Base-by-base conservation (phyloP, 1,284 basidiomycete genomes). In the Cutaneotrichosporon cutaneum region DNA sequence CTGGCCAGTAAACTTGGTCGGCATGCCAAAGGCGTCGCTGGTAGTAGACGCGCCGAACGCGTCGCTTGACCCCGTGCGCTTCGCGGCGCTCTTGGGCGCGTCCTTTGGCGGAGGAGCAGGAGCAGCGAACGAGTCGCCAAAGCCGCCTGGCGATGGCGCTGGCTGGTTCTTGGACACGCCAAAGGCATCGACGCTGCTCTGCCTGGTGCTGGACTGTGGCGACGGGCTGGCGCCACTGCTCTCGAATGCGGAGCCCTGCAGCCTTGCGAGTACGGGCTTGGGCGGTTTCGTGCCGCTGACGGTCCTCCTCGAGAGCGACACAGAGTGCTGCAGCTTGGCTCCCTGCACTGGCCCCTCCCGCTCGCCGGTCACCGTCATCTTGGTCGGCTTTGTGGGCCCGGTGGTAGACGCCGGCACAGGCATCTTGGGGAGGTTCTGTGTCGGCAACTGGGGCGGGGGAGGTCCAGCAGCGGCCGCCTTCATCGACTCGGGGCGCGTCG, bases 291-390 rank as follows among this genome's bases (percentile, higher is more conserved):
- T 27, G 27, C 70, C 68, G 22, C 72, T 70, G 44, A 70, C 63
- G 27, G 39, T 51, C 24, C 35, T 45, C 14, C 42, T 21, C 26
- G 54, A 36, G 59, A 32, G 22, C 39, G 61, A 53, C 33, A 54
- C 21, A 33, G 56, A 36, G 47, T 58, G 47, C 30, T 56, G 55
- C 30, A 56, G 32, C 22, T 48, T 56, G 44, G 44, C 55, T 11
- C 55, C 55, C 18, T 35, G 32, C 7, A n/a, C 22, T 18, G 44
- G 55, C 22, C 33, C 47, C 16, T 44, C 52, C 36, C 52, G 50
- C 21, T 76, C 73, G 26, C 73, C 74, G 6, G 75, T 74, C 42
- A 74, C 66, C 55, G 76, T 72, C 1, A 73, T 53, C 27, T 59
- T 67, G 9, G 64, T 51, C 33, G 58, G 45, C 30, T 27, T 27